Percentiles rank a stretch among this genome's conserved stretches.
phyloP scores from a whole-genome alignment of 164 flowering plant species.

The Pachysandra terminalis region DNA sequence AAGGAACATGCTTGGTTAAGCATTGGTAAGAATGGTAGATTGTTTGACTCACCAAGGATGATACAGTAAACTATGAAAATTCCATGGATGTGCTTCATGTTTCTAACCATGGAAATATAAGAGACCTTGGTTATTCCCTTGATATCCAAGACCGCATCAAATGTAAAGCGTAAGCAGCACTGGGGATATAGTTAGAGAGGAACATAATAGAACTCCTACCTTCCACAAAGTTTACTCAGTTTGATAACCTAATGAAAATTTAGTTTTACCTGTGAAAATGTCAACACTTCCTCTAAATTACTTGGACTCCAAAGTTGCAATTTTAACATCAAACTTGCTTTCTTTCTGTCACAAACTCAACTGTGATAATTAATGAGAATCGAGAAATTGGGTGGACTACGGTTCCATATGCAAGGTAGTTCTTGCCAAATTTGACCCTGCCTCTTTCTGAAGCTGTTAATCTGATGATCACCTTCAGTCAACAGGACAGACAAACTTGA shows the following conservation, averaged over 20 bases:
- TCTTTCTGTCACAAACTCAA: not conserved
- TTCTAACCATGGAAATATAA: not conserved
- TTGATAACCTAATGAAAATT: no score
- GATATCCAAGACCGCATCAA: not conserved
- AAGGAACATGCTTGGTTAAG: not conserved
- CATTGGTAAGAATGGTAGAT: not conserved
- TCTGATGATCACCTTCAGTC: not conserved
- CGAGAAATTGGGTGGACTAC: not conserved
- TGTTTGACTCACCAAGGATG: not conserved
- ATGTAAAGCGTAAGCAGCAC: not conserved
- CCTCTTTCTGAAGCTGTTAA: not conserved
- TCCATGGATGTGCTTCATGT: not conserved
- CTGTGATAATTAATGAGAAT: not conserved
- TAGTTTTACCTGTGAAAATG: not conserved
- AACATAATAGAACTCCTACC: not conserved
- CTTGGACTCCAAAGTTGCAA: not conserved
- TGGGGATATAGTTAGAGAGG: not conserved
- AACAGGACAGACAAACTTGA: not conserved
- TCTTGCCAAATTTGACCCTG: not conserved
- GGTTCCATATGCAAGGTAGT: not conserved
- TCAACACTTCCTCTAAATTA: not conserved
- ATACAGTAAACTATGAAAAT: no score
- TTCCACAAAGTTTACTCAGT: no score
- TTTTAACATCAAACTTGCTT: not conserved
- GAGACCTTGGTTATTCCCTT: not conserved